Conservation (phyloP, 768 basidiomycete genomes). For the Naematelia aurantialba region DNA sequence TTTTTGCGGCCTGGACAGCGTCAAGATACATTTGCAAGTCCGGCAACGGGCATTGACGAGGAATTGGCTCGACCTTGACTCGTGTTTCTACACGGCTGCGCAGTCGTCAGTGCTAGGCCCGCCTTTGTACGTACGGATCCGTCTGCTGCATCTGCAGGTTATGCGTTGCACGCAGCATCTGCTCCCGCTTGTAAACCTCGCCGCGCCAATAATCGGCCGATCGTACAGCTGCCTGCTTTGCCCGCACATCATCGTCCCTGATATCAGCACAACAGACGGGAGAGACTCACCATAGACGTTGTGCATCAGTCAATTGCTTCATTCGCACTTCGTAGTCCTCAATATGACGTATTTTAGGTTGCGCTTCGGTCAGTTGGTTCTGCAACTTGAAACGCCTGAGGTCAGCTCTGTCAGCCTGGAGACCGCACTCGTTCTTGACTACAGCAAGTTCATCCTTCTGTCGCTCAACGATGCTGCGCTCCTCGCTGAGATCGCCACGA, state of each 20-base stretch:
- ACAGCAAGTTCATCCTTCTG: slow-evolving; percentile 46
- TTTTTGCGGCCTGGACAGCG: slow-evolving; percentile 19
- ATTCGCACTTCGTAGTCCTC: slow-evolving; percentile 84
- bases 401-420: slow-evolving; percentile 1
- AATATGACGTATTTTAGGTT: slow-evolving; percentile 75
- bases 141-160: slow-evolving; percentile 15
- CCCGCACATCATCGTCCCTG: slow-evolving; percentile 35
- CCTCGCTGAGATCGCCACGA: slow-evolving; percentile 63
- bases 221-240: slow-evolving; percentile 18
- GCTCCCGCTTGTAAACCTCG: no score
- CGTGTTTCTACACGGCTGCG: no score
- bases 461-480: slow-evolving; percentile 27
- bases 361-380: slow-evolving; percentile 70
- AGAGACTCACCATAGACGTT: slow-evolving; percentile 67
- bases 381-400: slow-evolving; percentile 64
- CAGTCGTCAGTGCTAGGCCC: slow-evolving; percentile 1
- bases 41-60: no score
- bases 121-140: no score
- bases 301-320: slow-evolving; percentile 70
- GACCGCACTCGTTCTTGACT: slow-evolving; percentile 47
- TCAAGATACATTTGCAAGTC: no score
- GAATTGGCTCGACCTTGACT: no score
- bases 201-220: slow-evolving; percentile 2
- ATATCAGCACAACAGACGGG: not conserved
- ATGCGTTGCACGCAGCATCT: slow-evolving; percentile 19